These are phyloP conservation scores for Colletotrichum godetiae DNA, from an alignment of 2,329 filamentous ascomycete species.

Conservation along the genomic window DNA sequence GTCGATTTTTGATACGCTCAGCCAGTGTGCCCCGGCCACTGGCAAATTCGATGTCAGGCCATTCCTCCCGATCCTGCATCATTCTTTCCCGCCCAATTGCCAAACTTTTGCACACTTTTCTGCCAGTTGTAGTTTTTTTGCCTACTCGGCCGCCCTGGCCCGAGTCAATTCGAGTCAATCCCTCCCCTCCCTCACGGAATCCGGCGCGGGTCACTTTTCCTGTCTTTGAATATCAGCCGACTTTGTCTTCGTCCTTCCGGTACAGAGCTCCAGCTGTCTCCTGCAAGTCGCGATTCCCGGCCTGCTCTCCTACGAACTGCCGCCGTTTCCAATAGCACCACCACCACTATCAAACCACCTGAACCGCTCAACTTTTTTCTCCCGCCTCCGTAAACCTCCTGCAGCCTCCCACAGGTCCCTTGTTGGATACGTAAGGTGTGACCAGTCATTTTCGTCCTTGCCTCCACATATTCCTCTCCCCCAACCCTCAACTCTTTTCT, in stretches of 20 bases:
- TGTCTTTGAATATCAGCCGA: constrained; percentile 24
- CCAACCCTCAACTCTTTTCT: constrained; percentile 29
- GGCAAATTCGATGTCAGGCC: constrained; percentile 37
- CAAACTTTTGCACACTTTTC: constrained; percentile 20
- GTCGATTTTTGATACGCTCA: constrained; percentile 35
- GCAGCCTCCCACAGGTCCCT: constrained; percentile 16
- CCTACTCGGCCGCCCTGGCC: constrained; percentile 27
- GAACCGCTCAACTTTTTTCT: neutral
- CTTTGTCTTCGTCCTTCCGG: constrained; percentile 15
- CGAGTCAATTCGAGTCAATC: constrained; percentile 19
- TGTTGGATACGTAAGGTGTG: constrained; percentile 28
- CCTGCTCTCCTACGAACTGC: neutral
- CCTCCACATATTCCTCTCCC: constrained; percentile 23
- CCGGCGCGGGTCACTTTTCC: constrained; percentile 25
- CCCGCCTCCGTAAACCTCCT: constrained; percentile 1
- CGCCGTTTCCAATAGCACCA: neutral
- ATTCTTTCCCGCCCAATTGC: constrained; percentile 9
- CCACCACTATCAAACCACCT: neutral
- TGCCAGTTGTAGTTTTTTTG: neutral
- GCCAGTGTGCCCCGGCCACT: constrained; percentile 33
- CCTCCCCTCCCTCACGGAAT: constrained; percentile 9
- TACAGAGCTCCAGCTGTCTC: neutral
- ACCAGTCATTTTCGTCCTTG: constrained; percentile 31
- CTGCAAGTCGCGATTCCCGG: neutral
- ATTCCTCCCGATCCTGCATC: constrained; percentile 29